Percentiles rank a stretch among this genome's conserved stretches.
These are phyloP conservation scores for Incumbomyces delicatus DNA, from an alignment of 2,329 filamentous ascomycete genomes.

Conservation along the genomic window DNA sequence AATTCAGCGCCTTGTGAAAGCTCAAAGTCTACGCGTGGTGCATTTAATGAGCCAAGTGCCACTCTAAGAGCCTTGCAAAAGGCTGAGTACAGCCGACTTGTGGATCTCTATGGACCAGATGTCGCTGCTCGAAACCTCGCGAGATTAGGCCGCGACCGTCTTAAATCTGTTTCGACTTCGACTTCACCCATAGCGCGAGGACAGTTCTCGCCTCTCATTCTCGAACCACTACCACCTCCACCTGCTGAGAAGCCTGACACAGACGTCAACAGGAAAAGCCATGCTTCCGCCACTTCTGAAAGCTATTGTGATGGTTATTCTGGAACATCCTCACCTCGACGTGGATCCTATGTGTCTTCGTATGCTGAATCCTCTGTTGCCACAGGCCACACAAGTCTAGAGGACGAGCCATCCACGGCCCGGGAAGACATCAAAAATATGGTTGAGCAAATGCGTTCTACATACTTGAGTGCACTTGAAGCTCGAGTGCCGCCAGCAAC, in stretches of 20 bases:
- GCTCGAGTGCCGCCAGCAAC: constrained; percentile 10
- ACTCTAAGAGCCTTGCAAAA: constrained; percentile 20
- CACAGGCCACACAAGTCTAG: constrained; percentile 17
- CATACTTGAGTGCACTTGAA: constrained; percentile 20
- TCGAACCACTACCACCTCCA: constrained; percentile 4
- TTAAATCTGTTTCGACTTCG: background rate
- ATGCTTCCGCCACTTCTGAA: background rate
- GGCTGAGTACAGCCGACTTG: constrained; percentile 19
- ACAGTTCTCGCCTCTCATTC: constrained; percentile 8
- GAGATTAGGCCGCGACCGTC: constrained; percentile 1
- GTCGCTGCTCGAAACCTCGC: constrained; percentile 9
- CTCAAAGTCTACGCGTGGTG: background rate
- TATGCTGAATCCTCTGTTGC: constrained; percentile 15
- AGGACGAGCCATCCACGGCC: constrained; percentile 12
- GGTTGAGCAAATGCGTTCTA: constrained; percentile 20
- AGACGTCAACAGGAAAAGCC: background rate
- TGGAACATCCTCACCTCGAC: constrained; percentile 15
- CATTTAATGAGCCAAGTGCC: constrained; percentile 8
- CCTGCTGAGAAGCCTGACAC: constrained; percentile 3
- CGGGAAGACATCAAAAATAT: constrained; percentile 21
- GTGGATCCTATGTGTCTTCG: constrained; percentile 16
- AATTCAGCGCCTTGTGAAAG: background rate
- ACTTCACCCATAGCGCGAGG: background rate
- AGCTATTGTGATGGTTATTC: constrained; percentile 14
- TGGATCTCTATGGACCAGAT: constrained; percentile 16